Conservation (phyloP, 2,329 filamentous ascomycete genomes). For the Pseudogymnoascus sp. region DNA sequence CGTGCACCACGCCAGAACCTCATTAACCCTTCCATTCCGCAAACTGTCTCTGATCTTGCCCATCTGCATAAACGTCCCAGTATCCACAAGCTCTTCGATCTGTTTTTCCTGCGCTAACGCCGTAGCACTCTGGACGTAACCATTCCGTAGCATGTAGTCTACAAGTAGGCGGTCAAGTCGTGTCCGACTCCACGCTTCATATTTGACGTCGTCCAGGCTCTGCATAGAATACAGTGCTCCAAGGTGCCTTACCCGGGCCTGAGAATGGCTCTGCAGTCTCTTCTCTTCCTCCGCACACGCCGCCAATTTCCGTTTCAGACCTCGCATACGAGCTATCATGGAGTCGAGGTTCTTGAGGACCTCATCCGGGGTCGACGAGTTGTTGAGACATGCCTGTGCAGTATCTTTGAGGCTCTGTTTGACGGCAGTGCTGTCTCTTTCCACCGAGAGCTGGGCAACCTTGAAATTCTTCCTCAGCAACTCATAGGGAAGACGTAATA, state of each 20-base stretch:
- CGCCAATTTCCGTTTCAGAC: constrained; percentile 80
- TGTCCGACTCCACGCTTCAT: constrained; percentile 81
- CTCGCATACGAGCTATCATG: constrained; percentile 80
- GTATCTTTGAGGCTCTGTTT: constrained; percentile 56
- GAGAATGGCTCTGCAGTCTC: constrained; percentile 66
- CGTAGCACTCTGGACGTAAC: constrained; percentile 71
- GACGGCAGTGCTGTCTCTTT: constrained; percentile 61
- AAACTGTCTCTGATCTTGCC: constrained; percentile 71
- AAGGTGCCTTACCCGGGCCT: constrained; percentile 72
- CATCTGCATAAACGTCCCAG: constrained; percentile 81
- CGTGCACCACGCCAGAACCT: constrained; percentile 82
- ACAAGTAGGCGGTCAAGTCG: constrained; percentile 79
- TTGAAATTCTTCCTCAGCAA: constrained; percentile 93
- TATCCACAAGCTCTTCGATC: constrained; percentile 77
- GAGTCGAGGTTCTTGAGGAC: constrained; percentile 75
- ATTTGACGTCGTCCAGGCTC: constrained; percentile 82
- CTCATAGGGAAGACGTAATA: constrained; percentile 87
- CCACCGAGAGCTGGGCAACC: constrained; percentile 68
- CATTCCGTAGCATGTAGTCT: constrained; percentile 84
- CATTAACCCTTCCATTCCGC: constrained; percentile 61
- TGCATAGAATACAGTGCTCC: constrained; percentile 74
- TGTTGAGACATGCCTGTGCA: constrained; percentile 60
- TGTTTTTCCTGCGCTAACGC: constrained; percentile 68
- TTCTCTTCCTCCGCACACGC: constrained; percentile 73
- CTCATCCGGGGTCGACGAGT: constrained; percentile 57